Conservation (phyloP, 768 basidiomycete genomes). For the Podaxis mareebaensis region DNA sequence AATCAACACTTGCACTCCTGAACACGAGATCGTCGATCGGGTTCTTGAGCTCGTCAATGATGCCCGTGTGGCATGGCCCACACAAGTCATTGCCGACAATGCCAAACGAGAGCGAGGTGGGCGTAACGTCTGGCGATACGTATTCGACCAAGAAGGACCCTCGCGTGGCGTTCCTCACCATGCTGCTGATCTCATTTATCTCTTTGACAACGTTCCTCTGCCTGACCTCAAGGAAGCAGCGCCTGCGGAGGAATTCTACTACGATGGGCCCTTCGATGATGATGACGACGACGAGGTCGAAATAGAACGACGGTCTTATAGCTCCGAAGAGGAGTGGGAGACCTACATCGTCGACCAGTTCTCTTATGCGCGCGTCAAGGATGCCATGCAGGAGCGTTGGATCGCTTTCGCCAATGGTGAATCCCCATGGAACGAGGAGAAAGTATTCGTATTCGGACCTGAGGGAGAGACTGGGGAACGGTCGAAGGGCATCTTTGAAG, state of each 20-base stretch:
- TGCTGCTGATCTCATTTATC: slow-evolving; percentile 71
- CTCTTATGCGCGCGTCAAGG: slow-evolving; percentile 65
- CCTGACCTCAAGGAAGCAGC: slow-evolving; percentile 34
- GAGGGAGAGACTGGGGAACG: slow-evolving; percentile 83
- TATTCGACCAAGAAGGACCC: slow-evolving; percentile 82
- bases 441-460: slow-evolving; percentile 78
- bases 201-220: slow-evolving; percentile 74
- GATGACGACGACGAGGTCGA: slow-evolving; percentile 23
- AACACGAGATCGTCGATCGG: slow-evolving; percentile 66
- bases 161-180: slow-evolving; percentile 66
- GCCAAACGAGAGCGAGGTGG: slow-evolving; percentile 53
- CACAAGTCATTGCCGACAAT: slow-evolving; percentile 58
- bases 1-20: slow-evolving; percentile 58
- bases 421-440: slow-evolving; percentile 68
- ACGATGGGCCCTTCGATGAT: slow-evolving; percentile 33
- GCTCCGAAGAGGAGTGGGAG: slow-evolving; percentile 45
- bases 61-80: slow-evolving; percentile 75
- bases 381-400: slow-evolving; percentile 75
- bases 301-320: slow-evolving; percentile 3
- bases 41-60: slow-evolving; percentile 78
- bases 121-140: slow-evolving; percentile 73
- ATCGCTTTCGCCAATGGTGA: slow-evolving; percentile 74
- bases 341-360: slow-evolving; percentile 63
- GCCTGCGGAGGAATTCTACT: slow-evolving; percentile 22
- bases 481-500: slow-evolving; percentile 61